A percentile compares a stretch with the other conserved stretches of the same genome.
These are phyloP conservation scores for Inosperma sp. DNA, from an alignment of 768 basidiomycete species.

Conservation along the genomic window DNA sequence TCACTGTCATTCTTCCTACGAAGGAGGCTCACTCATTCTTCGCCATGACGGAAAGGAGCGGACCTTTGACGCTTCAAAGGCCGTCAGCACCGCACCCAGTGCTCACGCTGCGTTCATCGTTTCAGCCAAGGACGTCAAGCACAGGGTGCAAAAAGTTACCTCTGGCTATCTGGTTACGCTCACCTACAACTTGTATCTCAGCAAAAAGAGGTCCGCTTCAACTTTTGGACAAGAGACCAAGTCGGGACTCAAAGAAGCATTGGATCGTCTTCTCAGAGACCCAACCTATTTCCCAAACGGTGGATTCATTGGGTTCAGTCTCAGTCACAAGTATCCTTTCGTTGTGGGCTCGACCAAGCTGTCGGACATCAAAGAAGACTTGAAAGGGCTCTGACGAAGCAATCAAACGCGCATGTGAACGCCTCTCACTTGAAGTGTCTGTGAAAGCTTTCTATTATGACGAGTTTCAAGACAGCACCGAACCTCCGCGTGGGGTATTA, in stretches of 20 bases:
- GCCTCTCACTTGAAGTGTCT: too few species aligned
- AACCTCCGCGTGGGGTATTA: too few species aligned
- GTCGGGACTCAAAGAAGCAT: not conserved
- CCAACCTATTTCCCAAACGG: too few species aligned
- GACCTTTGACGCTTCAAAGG: slow-evolving; percentile 31
- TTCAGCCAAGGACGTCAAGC: slow-evolving; percentile 36
- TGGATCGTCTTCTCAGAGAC: not conserved
- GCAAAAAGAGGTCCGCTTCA: not conserved
- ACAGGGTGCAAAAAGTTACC: slow-evolving; percentile 31
- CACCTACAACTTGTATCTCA: slow-evolving; percentile 24
- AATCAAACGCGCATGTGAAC: too few species aligned
- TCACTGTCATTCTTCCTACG: slow-evolving; percentile 43
- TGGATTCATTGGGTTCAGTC: too few species aligned
- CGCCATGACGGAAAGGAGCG: slow-evolving; percentile 25
- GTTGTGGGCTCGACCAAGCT: too few species aligned
- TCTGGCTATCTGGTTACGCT: slow-evolving; percentile 37
- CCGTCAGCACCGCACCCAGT: not conserved
- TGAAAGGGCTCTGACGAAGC: too few species aligned
- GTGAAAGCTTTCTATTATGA: too few species aligned
- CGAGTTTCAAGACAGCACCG: too few species aligned
- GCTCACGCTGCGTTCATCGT: slow-evolving; percentile 25
- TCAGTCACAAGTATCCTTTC: too few species aligned
- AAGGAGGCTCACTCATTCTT: slow-evolving; percentile 37
- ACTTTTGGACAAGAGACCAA: not conserved
- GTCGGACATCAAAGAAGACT: too few species aligned